Evolutionary conservation across 305 asterid genomes (phyloP), one percentile per base, ranked within the genome.

Genomic region (Euphrasia arctica): DNA sequence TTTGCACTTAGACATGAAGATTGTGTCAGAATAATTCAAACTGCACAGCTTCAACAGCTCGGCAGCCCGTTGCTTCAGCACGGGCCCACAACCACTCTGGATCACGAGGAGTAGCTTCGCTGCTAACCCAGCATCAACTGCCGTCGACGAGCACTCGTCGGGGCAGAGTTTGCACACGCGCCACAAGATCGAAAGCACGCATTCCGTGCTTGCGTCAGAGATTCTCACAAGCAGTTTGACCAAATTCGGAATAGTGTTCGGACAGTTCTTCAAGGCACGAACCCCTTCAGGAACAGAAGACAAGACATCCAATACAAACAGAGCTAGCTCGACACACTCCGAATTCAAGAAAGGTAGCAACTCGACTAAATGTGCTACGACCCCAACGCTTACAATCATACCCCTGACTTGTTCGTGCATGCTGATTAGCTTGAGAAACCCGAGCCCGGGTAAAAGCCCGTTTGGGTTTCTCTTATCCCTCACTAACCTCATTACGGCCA

Each of bases 41-140:
- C 91, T 74, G 67, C 91, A 85, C 15, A 82, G 83, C 73, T 82
- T 85, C 82, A 85, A 73, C 2, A 85, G 85, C 85, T 85, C 89
- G 0, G 85, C 77, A 0, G 85, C 84, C 29, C 75, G 78, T 65
- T 85, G 89, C 80, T 82, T 85, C 5, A 85, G 74, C 0, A 54
- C 51, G 1, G 82, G 73, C 25, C 51, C 66, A 52, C 86, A 85
- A 27, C 88, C 83, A 60, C 91, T 84, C 74, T 84, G 88, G 63
- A 85, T 82, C 9, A 85, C 86, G 4, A 85, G 83, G 28, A 85
- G 83, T 10, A 85, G 86, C 77, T 82, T 85, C 3, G 85, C 80
- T 2, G 86, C 88, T 4, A 85, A 75, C 22, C 89, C 88, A 0
- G 88, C 79, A 12, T 82, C 92, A 61, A 85, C 85, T 4, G 87